phyloP scores from a whole-genome alignment of 441 rosid genomes.

The Populus hybrid region DNA sequence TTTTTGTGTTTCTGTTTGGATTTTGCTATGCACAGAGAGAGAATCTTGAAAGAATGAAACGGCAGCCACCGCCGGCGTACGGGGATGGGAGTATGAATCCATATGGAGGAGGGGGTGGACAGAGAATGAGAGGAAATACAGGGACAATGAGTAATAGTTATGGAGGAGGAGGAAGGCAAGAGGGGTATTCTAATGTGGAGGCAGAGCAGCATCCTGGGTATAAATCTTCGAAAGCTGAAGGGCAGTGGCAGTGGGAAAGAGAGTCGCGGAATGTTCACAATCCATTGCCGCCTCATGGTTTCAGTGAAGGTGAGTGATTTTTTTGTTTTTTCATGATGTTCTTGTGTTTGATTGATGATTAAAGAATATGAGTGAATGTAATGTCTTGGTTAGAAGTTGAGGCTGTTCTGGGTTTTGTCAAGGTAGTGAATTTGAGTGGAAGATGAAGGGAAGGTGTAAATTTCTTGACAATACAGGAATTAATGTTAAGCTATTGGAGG shows the following conservation, averaged over 20 bases:
- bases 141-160: neutral
- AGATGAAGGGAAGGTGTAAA: neutral
- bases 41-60: neutral
- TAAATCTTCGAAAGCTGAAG: conserved; percentile 12
- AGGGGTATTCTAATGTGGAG: neutral
- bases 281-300: conserved; percentile 3
- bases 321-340: neutral
- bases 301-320: conserved; percentile 7
- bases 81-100: conserved; percentile 9
- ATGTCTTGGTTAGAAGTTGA: neutral
- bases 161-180: neutral
- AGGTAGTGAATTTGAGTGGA: neutral
- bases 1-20: too few relatives aligned
- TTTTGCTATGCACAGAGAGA: neutral
- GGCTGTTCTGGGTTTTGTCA: neutral
- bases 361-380: neutral
- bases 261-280: conserved; percentile 9
- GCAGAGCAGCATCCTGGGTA: conserved; percentile 9
- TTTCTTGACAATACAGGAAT: neutral
- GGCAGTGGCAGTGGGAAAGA: conserved; percentile 22
- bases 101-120: neutral
- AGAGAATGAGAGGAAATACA: neutral
- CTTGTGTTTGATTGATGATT: neutral
- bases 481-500: neutral
- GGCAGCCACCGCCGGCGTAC: conserved; percentile 8